These are phyloP conservation scores for Flaveria floridana DNA, from an alignment of 140 eudicot species.

Conservation along the genomic window DNA sequence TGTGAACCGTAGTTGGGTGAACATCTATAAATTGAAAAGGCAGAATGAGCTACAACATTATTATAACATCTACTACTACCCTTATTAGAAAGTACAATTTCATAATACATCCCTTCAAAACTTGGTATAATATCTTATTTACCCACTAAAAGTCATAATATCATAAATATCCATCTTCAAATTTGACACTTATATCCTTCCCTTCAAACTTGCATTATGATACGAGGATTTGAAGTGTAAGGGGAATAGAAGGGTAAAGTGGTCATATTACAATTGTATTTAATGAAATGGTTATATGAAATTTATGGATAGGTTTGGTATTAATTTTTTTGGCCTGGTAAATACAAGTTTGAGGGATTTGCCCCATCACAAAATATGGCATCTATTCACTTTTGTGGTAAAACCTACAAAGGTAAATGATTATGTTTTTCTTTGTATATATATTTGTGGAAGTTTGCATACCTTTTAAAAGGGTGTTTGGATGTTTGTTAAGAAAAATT, in stretches of 20 bases:
- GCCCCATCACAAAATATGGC: not conserved
- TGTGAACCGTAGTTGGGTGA: slow-evolving; percentile 76
- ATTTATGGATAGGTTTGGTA: not conserved
- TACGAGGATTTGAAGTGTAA: not conserved
- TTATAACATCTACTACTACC: not conserved
- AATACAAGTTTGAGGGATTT: not conserved
- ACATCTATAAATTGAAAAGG: slow-evolving; percentile 54
- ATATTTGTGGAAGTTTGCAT: not conserved
- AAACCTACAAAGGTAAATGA: not conserved
- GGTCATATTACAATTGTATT: not conserved
- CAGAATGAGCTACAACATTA: slow-evolving; percentile 13
- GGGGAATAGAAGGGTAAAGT: not conserved
- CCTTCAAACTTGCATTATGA: not conserved
- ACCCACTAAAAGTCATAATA: not conserved
- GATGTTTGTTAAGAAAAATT: not conserved
- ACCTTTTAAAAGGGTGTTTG: slow-evolving; percentile 1
- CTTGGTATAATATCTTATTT: not conserved
- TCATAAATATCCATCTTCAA: not conserved
- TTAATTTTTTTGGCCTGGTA: not conserved
- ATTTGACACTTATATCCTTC: not conserved
- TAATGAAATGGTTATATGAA: not conserved
- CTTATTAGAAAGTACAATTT: not conserved
- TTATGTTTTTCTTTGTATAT: not conserved
- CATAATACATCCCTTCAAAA: not conserved
- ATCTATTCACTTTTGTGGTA: slow-evolving; percentile 8